Evolutionary conservation across 2,329 filamentous ascomycete species (phyloP).

Genomic region (Hymenoscyphus fructigenus): DNA sequence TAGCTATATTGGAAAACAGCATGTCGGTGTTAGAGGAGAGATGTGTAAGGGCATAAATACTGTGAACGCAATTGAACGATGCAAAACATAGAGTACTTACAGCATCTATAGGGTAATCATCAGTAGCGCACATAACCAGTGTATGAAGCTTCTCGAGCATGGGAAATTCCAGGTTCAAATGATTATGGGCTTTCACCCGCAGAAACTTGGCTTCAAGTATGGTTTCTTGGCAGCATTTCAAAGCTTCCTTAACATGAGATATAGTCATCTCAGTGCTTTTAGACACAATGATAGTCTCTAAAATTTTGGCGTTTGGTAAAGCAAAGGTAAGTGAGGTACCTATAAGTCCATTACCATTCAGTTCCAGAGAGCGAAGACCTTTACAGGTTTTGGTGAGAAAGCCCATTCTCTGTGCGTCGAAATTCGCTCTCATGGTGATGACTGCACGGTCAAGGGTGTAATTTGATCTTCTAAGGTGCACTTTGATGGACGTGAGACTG

Average conservation of each 20-base stretch:
- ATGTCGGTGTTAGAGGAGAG: too few species aligned
- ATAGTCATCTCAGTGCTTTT: slow-evolving; percentile 22
- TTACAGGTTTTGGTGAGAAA: slow-evolving; percentile 32
- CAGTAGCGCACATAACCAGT: slow-evolving; percentile 15
- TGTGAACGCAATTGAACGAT: too few species aligned
- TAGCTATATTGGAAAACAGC: slow-evolving; percentile 6
- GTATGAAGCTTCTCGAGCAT: slow-evolving; percentile 21
- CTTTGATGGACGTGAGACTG: slow-evolving; percentile 27
- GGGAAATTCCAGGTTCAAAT: slow-evolving; percentile 18
- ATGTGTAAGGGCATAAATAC: too few species aligned
- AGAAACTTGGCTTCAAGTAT: slow-evolving; percentile 26
- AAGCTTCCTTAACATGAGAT: slow-evolving; percentile 13
- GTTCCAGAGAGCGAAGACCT: slow-evolving; percentile 28
- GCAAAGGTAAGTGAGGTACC: slow-evolving; percentile 29
- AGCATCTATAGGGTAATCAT: not conserved
- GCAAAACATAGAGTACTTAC: too few species aligned
- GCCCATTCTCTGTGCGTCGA: slow-evolving; percentile 27
- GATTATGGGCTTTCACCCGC: slow-evolving; percentile 10
- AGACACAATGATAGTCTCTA: slow-evolving; percentile 25
- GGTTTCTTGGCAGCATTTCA: slow-evolving; percentile 22
- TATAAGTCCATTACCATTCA: slow-evolving; percentile 26
- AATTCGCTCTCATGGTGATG: slow-evolving; percentile 23
- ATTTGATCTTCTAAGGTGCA: slow-evolving; percentile 32
- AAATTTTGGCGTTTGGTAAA: slow-evolving; percentile 22
- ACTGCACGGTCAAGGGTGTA: slow-evolving; percentile 31